Evolutionary conservation across 108 stramenopile species (phyloP).

Genomic region (Skeletonema marinoi): DNA sequence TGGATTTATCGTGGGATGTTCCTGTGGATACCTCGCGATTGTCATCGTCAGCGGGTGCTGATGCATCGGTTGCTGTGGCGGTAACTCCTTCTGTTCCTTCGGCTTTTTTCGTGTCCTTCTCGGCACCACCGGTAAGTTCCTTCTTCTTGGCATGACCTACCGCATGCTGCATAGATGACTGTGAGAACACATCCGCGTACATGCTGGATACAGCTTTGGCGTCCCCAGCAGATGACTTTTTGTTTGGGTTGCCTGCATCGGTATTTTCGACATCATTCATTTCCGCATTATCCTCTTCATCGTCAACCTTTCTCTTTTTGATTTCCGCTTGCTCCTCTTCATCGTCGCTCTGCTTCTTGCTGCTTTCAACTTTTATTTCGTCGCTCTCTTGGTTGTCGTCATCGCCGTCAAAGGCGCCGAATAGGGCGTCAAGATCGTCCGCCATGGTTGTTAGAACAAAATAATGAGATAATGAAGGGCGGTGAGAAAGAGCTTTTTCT

Average conservation of each 20-base stretch:
- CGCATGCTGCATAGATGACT: conserved; percentile 37
- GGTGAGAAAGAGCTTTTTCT: not conserved
- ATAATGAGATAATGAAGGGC: not conserved
- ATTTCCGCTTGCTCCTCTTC: conserved; percentile 2
- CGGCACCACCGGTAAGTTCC: conserved; percentile 32
- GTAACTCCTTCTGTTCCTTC: not conserved
- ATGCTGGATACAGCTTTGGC: conserved; percentile 40
- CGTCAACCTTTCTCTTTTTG: not conserved
- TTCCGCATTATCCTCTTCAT: conserved; percentile 26
- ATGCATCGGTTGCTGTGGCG: conserved; percentile 1
- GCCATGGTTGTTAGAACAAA: conserved; percentile 43
- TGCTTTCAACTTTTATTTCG: conserved; percentile 1
- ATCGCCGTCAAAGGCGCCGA: conserved; percentile 87
- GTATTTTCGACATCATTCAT: conserved; percentile 9
- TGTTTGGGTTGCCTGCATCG: not conserved
- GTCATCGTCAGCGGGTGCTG: conserved; percentile 28
- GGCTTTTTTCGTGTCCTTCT: conserved; percentile 38
- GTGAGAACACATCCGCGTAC: conserved; percentile 40
- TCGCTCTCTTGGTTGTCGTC: conserved; percentile 17
- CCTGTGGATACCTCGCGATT: conserved; percentile 75
- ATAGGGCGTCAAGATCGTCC: conserved; percentile 81
- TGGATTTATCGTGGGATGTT: conserved; percentile 87
- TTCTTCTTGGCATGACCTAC: conserved; percentile 12
- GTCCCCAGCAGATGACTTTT: not conserved
- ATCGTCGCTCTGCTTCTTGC: not conserved